Base-by-base conservation (phyloP, 257 asterid genomes). In the Ilex aquifolium region DNA sequence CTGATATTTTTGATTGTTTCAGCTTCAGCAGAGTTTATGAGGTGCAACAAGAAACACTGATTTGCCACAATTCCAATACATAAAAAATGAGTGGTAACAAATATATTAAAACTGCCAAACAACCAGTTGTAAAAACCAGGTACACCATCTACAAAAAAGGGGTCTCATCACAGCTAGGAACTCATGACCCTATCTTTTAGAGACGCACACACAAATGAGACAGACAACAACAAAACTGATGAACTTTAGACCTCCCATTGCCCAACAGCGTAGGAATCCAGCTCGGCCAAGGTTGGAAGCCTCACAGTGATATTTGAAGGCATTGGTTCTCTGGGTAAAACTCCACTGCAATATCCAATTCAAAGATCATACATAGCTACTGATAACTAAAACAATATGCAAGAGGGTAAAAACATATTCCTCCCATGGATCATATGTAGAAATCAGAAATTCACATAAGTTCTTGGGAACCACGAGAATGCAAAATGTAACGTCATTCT, bases 261-360 rank as follows among this genome's bases (percentile, higher is more conserved):
- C 52, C 79, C 76, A 72, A 67, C 74, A 48, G 99, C 99, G 79
- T 85, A 93, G 57, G 86, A 85, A 80, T 90, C 94, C 72, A 93
- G 82, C 44, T 93, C 96, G 71, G 87, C 95, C 77, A 80, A 68
- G 78, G 82, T 87, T 59, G 97, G 97, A 71, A 93, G 90, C 85
- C 99, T 82, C 78, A 79, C 88, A 6, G 94, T 82, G 69, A 83
- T 63, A 73, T 79, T 90, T 60, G 87, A 78, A 71, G 96, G 87
- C 97, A 93, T 82, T 15, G 97, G 85, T 78, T 85, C 95, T 81
- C 99, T 90, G 49, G 99, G 96, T 79, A 90, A 82, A 72, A 83
- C 76, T 76, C 99, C 99, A 65, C 98, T 92, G 77, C 66, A 69
- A 69, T 55, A 50, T 61, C 63, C 56, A 65, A 64, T 64, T 66